phyloP scores from a whole-genome alignment of 2,329 filamentous ascomycete species.

The Aaosphaeria arxii region DNA sequence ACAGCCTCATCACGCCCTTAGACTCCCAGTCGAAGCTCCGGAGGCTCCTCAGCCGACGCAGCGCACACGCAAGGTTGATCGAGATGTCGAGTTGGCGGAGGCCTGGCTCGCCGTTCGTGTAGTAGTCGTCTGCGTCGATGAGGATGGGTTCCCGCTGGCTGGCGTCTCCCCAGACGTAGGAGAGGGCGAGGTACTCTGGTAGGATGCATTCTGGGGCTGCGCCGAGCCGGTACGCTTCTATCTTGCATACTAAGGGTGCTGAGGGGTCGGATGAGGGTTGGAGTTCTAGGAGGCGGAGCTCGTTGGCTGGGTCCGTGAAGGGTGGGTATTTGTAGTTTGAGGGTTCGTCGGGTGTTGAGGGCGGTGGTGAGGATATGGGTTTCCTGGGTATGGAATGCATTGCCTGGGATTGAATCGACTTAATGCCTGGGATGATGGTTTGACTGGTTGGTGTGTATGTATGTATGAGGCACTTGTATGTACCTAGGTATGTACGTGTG shows the following conservation, averaged over 20 bases:
- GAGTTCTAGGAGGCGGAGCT: background rate
- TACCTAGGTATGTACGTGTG: too few relatives aligned
- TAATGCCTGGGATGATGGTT: too few relatives aligned
- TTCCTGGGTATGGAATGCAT: too few relatives aligned
- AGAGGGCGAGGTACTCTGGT: background rate
- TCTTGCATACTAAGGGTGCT: background rate
- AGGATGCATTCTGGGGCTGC: background rate
- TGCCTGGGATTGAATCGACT: too few relatives aligned
- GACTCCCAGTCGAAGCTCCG: background rate
- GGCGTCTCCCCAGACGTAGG: constrained; percentile 1
- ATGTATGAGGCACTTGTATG: too few relatives aligned
- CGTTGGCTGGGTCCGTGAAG: background rate
- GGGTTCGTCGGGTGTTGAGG: background rate
- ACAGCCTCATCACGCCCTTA: constrained; percentile 1
- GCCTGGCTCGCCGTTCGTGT: background rate
- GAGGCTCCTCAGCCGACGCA: background rate
- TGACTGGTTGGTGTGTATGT: too few relatives aligned
- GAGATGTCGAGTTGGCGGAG: background rate
- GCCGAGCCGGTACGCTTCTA: background rate
- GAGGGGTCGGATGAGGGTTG: background rate
- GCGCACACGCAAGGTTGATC: constrained; percentile 1
- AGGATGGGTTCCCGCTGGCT: background rate
- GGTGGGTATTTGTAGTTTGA: background rate
- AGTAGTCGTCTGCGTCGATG: background rate
- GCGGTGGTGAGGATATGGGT: too few relatives aligned